These are phyloP conservation scores for Nowakowskiella sp. DNA, from an alignment of 192 early-diverging fungal species.

Conservation along the genomic window DNA sequence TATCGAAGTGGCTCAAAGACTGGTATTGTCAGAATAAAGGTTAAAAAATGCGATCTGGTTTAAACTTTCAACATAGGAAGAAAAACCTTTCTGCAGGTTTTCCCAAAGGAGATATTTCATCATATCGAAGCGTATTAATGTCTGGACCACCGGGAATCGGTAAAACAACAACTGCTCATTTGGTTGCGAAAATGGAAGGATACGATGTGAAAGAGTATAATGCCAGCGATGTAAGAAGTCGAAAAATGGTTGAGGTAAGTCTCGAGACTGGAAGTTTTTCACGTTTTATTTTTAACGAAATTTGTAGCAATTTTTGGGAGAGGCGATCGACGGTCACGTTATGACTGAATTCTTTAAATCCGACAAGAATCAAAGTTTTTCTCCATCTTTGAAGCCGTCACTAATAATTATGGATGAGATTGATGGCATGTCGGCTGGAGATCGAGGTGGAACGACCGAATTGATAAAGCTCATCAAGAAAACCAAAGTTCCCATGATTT, in stretches of 20 bases:
- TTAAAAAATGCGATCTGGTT: constrained; percentile 5
- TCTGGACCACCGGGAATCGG: constrained; percentile 97
- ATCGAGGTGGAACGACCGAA: constrained; percentile 84
- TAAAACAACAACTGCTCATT: constrained; percentile 91
- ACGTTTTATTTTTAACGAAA: background rate
- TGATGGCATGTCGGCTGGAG: constrained; percentile 97
- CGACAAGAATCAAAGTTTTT: constrained; percentile 17
- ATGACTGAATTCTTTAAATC: constrained; percentile 45
- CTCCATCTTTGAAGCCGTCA: constrained; percentile 16
- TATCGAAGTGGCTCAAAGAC: constrained; percentile 65
- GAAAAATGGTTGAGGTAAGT: constrained; percentile 69
- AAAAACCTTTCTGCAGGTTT: constrained; percentile 36
- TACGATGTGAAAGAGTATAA: constrained; percentile 91
- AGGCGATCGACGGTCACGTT: constrained; percentile 42
- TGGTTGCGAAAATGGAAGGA: constrained; percentile 72
- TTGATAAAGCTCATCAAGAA: constrained; percentile 87
- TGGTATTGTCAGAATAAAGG: constrained; percentile 46
- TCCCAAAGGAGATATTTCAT: constrained; percentile 40
- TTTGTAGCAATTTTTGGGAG: constrained; percentile 37
- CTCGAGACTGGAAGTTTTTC: background rate
- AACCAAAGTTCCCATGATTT: constrained; percentile 90
- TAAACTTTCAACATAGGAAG: constrained; percentile 28
- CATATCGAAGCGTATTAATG: constrained; percentile 64
- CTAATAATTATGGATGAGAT: constrained; percentile 98
- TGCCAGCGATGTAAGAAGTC: constrained; percentile 91